Evolutionary conservation across 129 eudicot species (phyloP), one percentile per base, ranked within the genome.

Genomic region (Erigeron canadensis): DNA sequence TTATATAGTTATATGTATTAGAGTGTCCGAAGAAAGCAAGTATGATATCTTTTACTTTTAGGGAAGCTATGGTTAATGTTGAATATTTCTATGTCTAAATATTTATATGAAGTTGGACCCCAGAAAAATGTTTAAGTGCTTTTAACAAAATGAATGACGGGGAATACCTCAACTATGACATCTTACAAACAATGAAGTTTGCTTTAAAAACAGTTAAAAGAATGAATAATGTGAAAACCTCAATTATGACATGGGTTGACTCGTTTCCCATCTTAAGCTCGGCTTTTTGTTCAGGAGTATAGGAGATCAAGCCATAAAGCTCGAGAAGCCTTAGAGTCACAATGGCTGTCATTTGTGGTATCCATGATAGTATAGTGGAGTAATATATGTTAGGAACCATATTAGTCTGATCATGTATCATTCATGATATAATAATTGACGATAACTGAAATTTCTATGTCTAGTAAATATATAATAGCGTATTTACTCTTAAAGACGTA

Each of bases 11-110:
- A 88, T n/a, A n/a, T n/a, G n/a, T 91, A 69, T 57, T 84, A 59
- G 97, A 91, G 87, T 88, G 91, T 73, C 72, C 88, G 72, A 88
- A 96, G 83, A 84, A 86, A 86, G 83, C 97, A 45, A 91, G 96
- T 85, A 84, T 91, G 55, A 87, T 88, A 80, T 88, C 97, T 28
- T 91, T 82, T 81, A 91, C 96, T 21, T 91, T 86, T 28, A 84
- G 97, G 72, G 97, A 91, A 73, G 96, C 97, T 12, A 75, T 78
- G 59, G 88, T 79, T 68, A 96, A 88, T 61, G 83, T 91, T 53
- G 94, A 85, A 82, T 91, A 84, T 28, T 74, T 86, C 17, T 88
- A 68, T 66, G 82, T 53, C 45, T n/a, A 28, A 34, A 41, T 23
- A 21, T n/a, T n/a, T 50, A 77, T 47, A 6, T 0, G 28, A 63